Evolutionary conservation across 768 basidiomycete genomes (phyloP).

Genomic region (Mycena rosella): DNA sequence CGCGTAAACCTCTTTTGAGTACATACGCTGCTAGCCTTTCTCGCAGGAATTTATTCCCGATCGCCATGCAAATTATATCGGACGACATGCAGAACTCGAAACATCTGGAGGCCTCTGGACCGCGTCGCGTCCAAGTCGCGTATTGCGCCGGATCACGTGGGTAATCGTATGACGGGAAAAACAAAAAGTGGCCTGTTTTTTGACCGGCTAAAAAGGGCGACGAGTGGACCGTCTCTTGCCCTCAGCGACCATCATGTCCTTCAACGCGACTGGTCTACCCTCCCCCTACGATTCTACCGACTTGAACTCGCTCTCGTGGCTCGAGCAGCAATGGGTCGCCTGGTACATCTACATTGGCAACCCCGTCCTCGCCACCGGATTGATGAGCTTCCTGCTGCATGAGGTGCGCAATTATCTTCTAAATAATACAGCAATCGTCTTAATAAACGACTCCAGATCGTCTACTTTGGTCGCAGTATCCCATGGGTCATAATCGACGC

Average conservation of each 20-base stretch:
- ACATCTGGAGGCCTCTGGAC: not conserved
- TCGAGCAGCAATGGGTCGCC: slow-evolving; percentile 84
- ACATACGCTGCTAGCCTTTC: too few species aligned
- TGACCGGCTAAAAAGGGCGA: not conserved
- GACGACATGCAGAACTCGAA: too few species aligned
- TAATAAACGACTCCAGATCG: slow-evolving; percentile 64
- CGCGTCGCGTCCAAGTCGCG: not conserved
- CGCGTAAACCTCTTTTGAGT: too few species aligned
- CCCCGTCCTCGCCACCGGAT: slow-evolving; percentile 92
- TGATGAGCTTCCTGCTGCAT: slow-evolving; percentile 93
- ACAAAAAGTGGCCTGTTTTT: slow-evolving; percentile 13
- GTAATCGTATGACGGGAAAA: not conserved
- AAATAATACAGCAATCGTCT: not conserved
- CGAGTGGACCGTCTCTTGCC: not conserved
- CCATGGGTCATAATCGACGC: slow-evolving; percentile 97
- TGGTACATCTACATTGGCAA: slow-evolving; percentile 93
- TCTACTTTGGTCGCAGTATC: slow-evolving; percentile 95
- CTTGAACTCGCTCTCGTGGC: slow-evolving; percentile 70
- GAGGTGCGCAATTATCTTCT: slow-evolving; percentile 71
- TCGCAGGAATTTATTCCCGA: too few species aligned
- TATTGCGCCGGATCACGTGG: slow-evolving; percentile 9
- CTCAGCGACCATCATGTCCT: slow-evolving; percentile 53
- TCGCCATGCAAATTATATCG: too few species aligned
- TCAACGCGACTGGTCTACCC: slow-evolving; percentile 54
- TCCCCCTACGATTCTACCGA: slow-evolving; percentile 60